phyloP scores from a whole-genome alignment of 257 asterid species.

The Pogostemon cablin region DNA sequence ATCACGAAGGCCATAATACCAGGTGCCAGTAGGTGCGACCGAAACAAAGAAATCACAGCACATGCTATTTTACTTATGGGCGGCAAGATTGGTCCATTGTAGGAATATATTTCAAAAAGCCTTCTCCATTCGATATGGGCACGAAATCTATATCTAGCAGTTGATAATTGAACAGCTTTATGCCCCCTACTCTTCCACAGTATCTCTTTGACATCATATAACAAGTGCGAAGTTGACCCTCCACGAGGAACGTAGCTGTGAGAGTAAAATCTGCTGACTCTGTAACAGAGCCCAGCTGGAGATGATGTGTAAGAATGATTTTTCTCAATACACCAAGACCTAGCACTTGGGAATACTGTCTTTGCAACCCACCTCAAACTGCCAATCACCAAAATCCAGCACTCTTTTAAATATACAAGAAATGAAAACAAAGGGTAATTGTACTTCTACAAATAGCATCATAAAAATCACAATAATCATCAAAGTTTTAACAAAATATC shows the following conservation, averaged over 20 bases:
- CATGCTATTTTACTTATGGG: slow-evolving; percentile 70
- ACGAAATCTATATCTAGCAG: slow-evolving; percentile 43
- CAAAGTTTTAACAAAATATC: not conserved
- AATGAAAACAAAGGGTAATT: slow-evolving; percentile 19
- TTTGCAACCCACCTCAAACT: slow-evolving; percentile 54
- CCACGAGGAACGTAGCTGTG: slow-evolving; percentile 40
- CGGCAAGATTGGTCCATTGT: slow-evolving; percentile 49
- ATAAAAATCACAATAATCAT: slow-evolving; percentile 2
- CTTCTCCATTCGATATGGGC: slow-evolving; percentile 70
- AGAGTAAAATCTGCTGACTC: slow-evolving; percentile 40
- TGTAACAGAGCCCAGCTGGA: slow-evolving; percentile 41
- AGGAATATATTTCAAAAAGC: slow-evolving; percentile 56
- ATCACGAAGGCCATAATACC: slow-evolving; percentile 69
- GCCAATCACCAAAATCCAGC: slow-evolving; percentile 51
- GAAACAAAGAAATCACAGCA: slow-evolving; percentile 76
- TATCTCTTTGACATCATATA: slow-evolving; percentile 43
- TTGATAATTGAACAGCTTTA: slow-evolving; percentile 33
- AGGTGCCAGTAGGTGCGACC: slow-evolving; percentile 82
- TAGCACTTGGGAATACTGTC: slow-evolving; percentile 41
- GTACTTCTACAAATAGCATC: slow-evolving; percentile 3
- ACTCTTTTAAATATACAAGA: slow-evolving; percentile 25
- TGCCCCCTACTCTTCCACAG: slow-evolving; percentile 41
- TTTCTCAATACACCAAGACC: slow-evolving; percentile 40
- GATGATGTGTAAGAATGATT: slow-evolving; percentile 33
- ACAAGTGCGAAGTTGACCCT: slow-evolving; percentile 46